Percentiles rank a stretch among this genome's conserved stretches.
Evolutionary conservation across 345 rosid species (phyloP).

Genomic region (Carallia brachiata): DNA sequence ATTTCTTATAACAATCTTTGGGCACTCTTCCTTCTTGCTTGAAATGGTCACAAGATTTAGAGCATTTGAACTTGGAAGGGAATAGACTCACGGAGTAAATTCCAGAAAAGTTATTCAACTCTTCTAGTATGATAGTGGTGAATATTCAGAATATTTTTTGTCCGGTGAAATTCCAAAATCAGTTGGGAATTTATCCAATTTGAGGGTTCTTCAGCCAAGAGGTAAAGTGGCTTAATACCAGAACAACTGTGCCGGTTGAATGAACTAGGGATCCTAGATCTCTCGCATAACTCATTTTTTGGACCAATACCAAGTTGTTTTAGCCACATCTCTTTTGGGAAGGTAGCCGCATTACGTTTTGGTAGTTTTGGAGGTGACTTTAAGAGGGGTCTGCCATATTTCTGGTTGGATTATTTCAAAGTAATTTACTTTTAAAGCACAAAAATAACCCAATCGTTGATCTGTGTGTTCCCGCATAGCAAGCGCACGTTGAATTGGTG

Average conservation of each 20-base stretch:
- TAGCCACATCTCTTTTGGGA: background rate
- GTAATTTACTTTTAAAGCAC: background rate
- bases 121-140: background rate
- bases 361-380: too few relatives aligned
- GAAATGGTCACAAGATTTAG: background rate
- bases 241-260: background rate
- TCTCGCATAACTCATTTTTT: background rate
- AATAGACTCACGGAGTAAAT: constrained; percentile 1
- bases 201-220: background rate
- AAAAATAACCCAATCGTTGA: too few relatives aligned
- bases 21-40: constrained; percentile 9
- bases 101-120: background rate
- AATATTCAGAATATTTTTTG: background rate
- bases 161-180: background rate
- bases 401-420: background rate
- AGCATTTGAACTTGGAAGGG: background rate
- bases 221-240: constrained; percentile 2
- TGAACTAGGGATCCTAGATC: background rate
- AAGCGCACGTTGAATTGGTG: background rate
- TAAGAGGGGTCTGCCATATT: too few relatives aligned
- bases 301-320: constrained; percentile 6
- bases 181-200: background rate
- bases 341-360: background rate
- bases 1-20: background rate
- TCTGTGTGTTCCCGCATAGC: too few relatives aligned